phyloP scores from a whole-genome alignment of 495 filamentous ascomycete species.

The Penicillium turbatum region DNA sequence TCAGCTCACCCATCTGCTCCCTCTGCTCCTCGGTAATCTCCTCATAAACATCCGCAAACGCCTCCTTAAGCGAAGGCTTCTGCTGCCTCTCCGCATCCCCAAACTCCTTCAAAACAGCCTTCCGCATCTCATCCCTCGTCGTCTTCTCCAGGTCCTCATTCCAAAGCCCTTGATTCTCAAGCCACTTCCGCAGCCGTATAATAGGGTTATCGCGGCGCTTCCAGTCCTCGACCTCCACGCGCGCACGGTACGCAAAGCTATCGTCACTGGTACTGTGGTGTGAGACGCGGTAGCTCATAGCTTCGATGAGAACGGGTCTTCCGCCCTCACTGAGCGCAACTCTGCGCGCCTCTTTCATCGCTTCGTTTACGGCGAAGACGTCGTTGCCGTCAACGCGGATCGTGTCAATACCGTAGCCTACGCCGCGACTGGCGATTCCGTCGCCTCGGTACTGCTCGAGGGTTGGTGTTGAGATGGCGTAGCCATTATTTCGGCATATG shows the following conservation, averaged over 20 bases:
- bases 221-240: constrained; percentile 96
- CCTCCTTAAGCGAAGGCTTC: constrained; percentile 70
- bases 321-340: constrained; percentile 75
- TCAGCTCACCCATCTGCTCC: constrained; percentile 76
- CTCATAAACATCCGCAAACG: constrained; percentile 88
- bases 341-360: constrained; percentile 69
- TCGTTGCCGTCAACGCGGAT: constrained; percentile 97
- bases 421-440: constrained; percentile 89
- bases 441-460: constrained; percentile 96
- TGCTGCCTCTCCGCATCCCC: constrained; percentile 82
- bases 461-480: constrained; percentile 90
- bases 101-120: constrained; percentile 80
- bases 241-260: constrained; percentile 90
- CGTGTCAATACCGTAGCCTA: constrained; percentile 96
- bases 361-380: constrained; percentile 88
- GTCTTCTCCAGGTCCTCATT: constrained; percentile 78
- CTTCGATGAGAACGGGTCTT: constrained; percentile 81
- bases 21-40: constrained; percentile 75
- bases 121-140: constrained; percentile 58
- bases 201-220: constrained; percentile 95
- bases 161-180: constrained; percentile 78
- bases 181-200: constrained; percentile 83
- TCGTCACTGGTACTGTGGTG: constrained; percentile 99
- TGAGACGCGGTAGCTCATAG: constrained; percentile 95
- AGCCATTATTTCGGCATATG: constrained; percentile 97